Percentiles rank a stretch among this genome's conserved stretches.
phyloP scores from a whole-genome alignment of 2,329 filamentous ascomycete genomes.

The Hortaea sp. region DNA sequence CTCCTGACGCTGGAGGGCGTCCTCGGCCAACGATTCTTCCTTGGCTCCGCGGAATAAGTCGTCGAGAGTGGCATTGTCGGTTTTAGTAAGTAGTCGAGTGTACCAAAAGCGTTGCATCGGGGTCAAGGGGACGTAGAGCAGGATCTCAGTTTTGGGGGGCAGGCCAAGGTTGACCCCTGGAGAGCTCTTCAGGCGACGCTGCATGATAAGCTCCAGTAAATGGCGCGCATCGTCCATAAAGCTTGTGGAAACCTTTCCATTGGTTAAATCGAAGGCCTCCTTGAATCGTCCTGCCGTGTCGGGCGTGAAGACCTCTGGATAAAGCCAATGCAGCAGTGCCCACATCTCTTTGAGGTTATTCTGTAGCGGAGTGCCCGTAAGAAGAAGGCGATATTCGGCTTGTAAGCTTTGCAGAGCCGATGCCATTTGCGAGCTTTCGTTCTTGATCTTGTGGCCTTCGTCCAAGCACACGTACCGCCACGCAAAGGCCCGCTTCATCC shows the following conservation, averaged over 20 bases:
- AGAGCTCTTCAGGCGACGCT: slow-evolving; percentile 48
- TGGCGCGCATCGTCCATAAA: slow-evolving; percentile 45
- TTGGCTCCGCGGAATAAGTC: slow-evolving; percentile 43
- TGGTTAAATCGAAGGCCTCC: slow-evolving; percentile 46
- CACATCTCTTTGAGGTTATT: slow-evolving; percentile 50
- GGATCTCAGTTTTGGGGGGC: slow-evolving; percentile 47
- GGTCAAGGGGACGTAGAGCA: slow-evolving; percentile 48
- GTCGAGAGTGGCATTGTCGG: slow-evolving; percentile 41
- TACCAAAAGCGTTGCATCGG: slow-evolving; percentile 52
- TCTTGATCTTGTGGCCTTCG: slow-evolving; percentile 45
- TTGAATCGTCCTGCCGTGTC: slow-evolving; percentile 44
- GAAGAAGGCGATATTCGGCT: slow-evolving; percentile 40
- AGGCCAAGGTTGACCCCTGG: slow-evolving; percentile 45
- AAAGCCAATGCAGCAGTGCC: slow-evolving; percentile 48
- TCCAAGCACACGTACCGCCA: slow-evolving; percentile 46
- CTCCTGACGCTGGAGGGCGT: slow-evolving; percentile 25
- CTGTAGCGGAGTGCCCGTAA: slow-evolving; percentile 48
- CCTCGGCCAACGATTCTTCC: slow-evolving; percentile 30
- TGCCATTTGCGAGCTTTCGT: slow-evolving; percentile 36
- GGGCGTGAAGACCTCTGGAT: slow-evolving; percentile 46
- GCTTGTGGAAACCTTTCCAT: slow-evolving; percentile 42
- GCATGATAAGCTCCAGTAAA: slow-evolving; percentile 49
- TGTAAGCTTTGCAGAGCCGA: slow-evolving; percentile 33
- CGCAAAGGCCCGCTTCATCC: slow-evolving; percentile 42
- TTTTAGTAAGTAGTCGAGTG: slow-evolving; percentile 44